Evolutionary conservation across 2,329 filamentous ascomycete species (phyloP).

Genomic region (Colletotrichum scovillei): DNA sequence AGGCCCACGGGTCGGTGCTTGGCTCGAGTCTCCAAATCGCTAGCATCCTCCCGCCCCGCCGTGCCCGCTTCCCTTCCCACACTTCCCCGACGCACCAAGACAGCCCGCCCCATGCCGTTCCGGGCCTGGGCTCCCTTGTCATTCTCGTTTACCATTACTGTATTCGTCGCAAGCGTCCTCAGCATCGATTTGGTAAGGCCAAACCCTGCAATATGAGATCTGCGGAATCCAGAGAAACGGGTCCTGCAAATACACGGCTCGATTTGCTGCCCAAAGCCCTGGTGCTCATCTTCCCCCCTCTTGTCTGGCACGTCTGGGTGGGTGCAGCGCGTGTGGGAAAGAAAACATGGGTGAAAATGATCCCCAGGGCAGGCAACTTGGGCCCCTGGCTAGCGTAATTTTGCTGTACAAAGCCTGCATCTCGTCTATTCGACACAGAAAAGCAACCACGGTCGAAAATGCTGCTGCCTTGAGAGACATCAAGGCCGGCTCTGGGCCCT

Average conservation of each 20-base stretch:
- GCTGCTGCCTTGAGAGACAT: conserved; percentile 13
- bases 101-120: conserved; percentile 12
- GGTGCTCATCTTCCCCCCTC: conserved; percentile 3
- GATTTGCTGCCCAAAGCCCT: conserved; percentile 27
- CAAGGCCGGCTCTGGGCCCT: neutral
- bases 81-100: conserved; percentile 20
- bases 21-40: neutral
- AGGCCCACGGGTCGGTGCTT: neutral
- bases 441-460: conserved; percentile 18
- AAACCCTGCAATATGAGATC: conserved; percentile 34
- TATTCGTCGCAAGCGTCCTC: conserved; percentile 29
- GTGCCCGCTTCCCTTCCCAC: conserved; percentile 14
- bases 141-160: conserved; percentile 36
- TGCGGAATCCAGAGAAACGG: conserved; percentile 35
- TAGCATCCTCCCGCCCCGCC: conserved; percentile 15
- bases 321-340: neutral
- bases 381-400: conserved; percentile 7
- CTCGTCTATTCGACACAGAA: conserved; percentile 27
- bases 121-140: neutral
- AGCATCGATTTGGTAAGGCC: conserved; percentile 5
- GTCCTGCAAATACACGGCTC: conserved; percentile 4
- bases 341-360: neutral
- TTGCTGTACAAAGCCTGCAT: neutral
- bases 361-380: neutral
- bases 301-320: neutral